A percentile compares a stretch with the other conserved stretches of the same genome.
Conservation (phyloP, 2,329 filamentous ascomycete genomes). For the Thielaviopsis populi region DNA sequence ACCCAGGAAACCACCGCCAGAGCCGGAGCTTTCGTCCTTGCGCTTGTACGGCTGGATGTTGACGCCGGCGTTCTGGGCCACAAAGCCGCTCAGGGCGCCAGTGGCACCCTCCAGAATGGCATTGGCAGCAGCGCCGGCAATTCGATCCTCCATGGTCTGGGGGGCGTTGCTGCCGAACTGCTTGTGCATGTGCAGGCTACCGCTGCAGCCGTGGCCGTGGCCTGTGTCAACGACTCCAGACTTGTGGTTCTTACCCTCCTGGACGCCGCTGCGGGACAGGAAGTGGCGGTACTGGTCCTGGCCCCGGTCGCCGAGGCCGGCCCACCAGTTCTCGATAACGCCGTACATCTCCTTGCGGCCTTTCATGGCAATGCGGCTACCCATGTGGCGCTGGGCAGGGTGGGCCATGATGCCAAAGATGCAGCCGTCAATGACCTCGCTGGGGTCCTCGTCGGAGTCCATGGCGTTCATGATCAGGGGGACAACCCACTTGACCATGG, state of each 20-base stretch:
- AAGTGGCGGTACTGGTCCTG: slow-evolving; percentile 56
- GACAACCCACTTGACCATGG: slow-evolving; percentile 69
- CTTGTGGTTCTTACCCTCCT: slow-evolving; percentile 69
- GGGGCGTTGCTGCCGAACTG: slow-evolving; percentile 32
- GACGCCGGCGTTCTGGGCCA: slow-evolving; percentile 33
- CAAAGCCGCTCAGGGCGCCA: slow-evolving; percentile 34
- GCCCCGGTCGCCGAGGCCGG: slow-evolving; percentile 43
- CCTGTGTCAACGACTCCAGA: slow-evolving; percentile 70
- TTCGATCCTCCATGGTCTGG: slow-evolving; percentile 39
- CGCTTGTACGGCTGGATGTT: slow-evolving; percentile 25
- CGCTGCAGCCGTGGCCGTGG: slow-evolving; percentile 67
- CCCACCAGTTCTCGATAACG: slow-evolving; percentile 77
- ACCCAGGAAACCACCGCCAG: slow-evolving; percentile 51
- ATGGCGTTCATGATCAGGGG: slow-evolving; percentile 79
- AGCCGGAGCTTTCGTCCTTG: slow-evolving; percentile 39
- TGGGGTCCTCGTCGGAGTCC: slow-evolving; percentile 61
- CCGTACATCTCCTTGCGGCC: slow-evolving; percentile 64
- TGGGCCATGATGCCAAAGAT: slow-evolving; percentile 76
- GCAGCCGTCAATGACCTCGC: slow-evolving; percentile 59
- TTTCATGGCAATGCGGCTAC: slow-evolving; percentile 54
- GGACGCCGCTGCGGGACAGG: slow-evolving; percentile 64
- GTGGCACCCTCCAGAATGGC: slow-evolving; percentile 44
- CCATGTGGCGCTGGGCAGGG: slow-evolving; percentile 58
- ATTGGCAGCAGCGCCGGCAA: slow-evolving; percentile 40
- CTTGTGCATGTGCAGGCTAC: slow-evolving; percentile 67